Conservation (phyloP, 164 flowering plant species). For the Magnolia officinalis region DNA sequence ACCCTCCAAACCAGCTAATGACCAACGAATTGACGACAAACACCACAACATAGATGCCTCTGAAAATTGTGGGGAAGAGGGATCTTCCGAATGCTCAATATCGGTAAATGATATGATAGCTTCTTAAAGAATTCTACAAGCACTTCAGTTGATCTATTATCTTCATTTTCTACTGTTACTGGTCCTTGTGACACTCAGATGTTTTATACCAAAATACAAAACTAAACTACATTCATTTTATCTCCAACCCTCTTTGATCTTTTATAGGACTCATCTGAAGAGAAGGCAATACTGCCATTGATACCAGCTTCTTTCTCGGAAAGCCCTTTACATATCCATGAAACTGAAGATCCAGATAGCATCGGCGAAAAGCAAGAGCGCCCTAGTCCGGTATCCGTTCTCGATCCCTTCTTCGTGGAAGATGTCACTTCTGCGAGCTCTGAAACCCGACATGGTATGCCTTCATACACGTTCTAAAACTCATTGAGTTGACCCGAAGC, state of each 20-base stretch:
- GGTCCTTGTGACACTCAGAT: neutral
- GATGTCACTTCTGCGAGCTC: conserved; percentile 61
- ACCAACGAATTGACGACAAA: conserved; percentile 10
- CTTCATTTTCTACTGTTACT: neutral
- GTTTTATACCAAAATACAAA: neutral
- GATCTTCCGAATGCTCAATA: conserved; percentile 18
- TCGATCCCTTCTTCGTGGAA: conserved; percentile 61
- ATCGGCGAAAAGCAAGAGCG: conserved; percentile 36
- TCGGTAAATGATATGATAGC: conserved; percentile 25
- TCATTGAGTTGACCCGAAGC: neutral
- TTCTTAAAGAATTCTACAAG: neutral
- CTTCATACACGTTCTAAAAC: neutral
- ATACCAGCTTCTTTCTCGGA: conserved; percentile 29
- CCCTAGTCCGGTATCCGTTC: conserved; percentile 88
- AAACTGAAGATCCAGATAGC: conserved; percentile 34
- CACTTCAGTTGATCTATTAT: neutral
- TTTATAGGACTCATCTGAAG: conserved; percentile 36
- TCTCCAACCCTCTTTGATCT: neutral
- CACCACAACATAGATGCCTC: conserved; percentile 20
- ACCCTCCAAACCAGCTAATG: conserved; percentile 25
- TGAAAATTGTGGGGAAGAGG: conserved; percentile 23
- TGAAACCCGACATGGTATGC: conserved; percentile 43
- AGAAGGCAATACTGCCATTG: conserved; percentile 22
- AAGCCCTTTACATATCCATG: conserved; percentile 22
- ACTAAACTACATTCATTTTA: conserved; percentile 3